Evolutionary conservation across 2,329 filamentous ascomycete genomes (phyloP).

Genomic region (Paraconiothyrium sp.): DNA sequence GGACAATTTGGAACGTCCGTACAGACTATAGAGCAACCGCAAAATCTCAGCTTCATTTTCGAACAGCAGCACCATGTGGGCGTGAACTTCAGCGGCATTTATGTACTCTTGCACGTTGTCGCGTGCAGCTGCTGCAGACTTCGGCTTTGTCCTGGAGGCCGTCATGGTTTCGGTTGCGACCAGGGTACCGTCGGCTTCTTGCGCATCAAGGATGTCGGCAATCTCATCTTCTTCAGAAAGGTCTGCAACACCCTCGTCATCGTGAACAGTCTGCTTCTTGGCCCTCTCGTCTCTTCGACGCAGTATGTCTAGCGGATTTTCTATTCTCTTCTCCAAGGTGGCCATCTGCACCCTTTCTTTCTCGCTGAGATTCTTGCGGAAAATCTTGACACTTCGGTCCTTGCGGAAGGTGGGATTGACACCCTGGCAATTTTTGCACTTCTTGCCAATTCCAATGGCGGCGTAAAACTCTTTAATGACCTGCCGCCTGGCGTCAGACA

Average conservation of each 20-base stretch:
- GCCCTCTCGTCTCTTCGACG: conserved; percentile 57
- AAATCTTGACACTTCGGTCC: conserved; percentile 92
- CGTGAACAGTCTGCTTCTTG: conserved; percentile 57
- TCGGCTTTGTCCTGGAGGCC: conserved; percentile 48
- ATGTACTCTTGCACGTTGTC: conserved; percentile 74
- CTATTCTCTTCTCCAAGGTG: conserved; percentile 71
- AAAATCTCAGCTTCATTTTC: conserved; percentile 87
- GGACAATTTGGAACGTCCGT: conserved; percentile 69
- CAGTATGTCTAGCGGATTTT: conserved; percentile 74
- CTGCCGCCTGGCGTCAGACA: conserved; percentile 76
- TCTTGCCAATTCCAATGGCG: conserved; percentile 73
- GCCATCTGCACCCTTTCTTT: conserved; percentile 84
- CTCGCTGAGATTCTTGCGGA: conserved; percentile 77
- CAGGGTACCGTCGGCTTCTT: conserved; percentile 60
- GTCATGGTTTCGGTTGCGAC: conserved; percentile 58
- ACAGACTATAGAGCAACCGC: conserved; percentile 83
- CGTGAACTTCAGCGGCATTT: conserved; percentile 83
- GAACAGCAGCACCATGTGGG: conserved; percentile 81
- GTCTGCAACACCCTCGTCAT: conserved; percentile 77
- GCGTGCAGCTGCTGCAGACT: conserved; percentile 44
- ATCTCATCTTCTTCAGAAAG: conserved; percentile 60
- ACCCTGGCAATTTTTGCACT: conserved; percentile 71
- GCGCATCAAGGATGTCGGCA: conserved; percentile 44
- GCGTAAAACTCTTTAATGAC: conserved; percentile 84
- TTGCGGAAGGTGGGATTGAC: conserved; percentile 78